Conservation (phyloP, 805 yeast species). For the Wickerhamomyces pijperi region DNA sequence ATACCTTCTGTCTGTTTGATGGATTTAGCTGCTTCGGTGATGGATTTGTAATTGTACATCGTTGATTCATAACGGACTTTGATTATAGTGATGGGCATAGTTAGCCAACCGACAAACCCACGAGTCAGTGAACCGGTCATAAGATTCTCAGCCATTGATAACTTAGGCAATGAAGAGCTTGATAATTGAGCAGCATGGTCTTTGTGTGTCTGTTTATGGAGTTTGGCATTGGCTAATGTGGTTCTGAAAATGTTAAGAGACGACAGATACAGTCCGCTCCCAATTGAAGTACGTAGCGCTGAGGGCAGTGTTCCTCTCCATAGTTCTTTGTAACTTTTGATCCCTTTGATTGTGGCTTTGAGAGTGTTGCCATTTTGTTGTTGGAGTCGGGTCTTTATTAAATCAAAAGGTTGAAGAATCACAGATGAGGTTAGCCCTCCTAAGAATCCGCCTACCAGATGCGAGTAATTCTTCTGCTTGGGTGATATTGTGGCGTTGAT, state of each 20-base stretch:
- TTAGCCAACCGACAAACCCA: conserved; percentile 69
- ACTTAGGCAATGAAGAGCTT: conserved; percentile 51
- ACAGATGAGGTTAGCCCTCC: conserved; percentile 82
- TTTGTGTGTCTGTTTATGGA: not conserved
- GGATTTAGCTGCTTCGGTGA: conserved; percentile 46
- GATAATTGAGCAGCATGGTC: conserved; percentile 1
- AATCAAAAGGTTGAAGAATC: conserved; percentile 77
- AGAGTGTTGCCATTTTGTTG: conserved; percentile 31
- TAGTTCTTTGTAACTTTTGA: conserved; percentile 33
- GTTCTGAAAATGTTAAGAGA: conserved; percentile 54
- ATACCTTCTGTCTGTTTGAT: conserved; percentile 44
- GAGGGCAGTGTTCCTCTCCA: conserved; percentile 97
- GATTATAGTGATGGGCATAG: conserved; percentile 91
- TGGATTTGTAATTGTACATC: conserved; percentile 54
- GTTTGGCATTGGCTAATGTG: conserved; percentile 27
- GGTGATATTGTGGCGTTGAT: not conserved
- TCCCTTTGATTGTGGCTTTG: conserved; percentile 23
- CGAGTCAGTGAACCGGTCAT: conserved; percentile 70
- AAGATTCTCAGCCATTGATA: conserved; percentile 60
- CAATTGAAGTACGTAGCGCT: conserved; percentile 79
- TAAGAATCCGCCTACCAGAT: conserved; percentile 67
- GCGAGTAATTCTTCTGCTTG: conserved; percentile 22
- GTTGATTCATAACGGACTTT: conserved; percentile 87
- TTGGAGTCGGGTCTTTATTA: conserved; percentile 80
- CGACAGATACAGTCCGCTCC: conserved; percentile 79